Base-by-base conservation (phyloP, 2,329 filamentous ascomycete species). In the Colletotrichum somersetense region DNA sequence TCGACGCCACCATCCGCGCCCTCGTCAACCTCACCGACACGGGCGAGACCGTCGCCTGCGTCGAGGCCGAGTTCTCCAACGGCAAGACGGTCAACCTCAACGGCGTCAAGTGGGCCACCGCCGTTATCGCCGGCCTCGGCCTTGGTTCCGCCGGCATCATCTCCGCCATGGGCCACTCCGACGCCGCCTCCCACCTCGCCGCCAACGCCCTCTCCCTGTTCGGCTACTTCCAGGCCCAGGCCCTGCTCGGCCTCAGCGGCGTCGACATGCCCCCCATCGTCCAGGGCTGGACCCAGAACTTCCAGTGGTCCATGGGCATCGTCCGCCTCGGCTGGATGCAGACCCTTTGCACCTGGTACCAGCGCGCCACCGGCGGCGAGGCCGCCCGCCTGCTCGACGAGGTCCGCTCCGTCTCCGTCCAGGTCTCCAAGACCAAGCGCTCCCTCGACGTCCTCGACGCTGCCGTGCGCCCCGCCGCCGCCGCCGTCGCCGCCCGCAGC, bases 281-380 rank as follows among this genome's bases (percentile, higher is more conserved):
- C 67, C 89, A 93, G 78, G 89, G 95, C 0, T 98, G 96, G 96
- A 97, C 95, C 1, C 95, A 98, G 83, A 96, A 98, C 83, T 98
- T 98, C 85, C 93, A 97, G 81, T 98, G 96, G 96, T 97, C 92
- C 79, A 96, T 98, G 94, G 96, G 96, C 77, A 95, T 98, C 77
- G 97, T 98, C 77, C 89, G 89, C 62, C 88, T 98, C 55, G 87
- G 86, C 26, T 98, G 97, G 81, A 89, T 98, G 83, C 94, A 98
- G 84, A 86, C 86, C 62, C 93, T 97, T 78, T 93, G 94, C 73
- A 97, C 95, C 44, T 98, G 96, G 96, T 98, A 98, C 80, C 95
- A 97, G 83, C 93, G 95, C 73, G 89, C 96, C 5, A 98, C 96
- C 8, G 96, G 96, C 64, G 96, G 96, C 74, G 94, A 89, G 1